Base-by-base conservation (phyloP, 2,329 filamentous ascomycete genomes). In the Aspergillus eucalypticola region DNA sequence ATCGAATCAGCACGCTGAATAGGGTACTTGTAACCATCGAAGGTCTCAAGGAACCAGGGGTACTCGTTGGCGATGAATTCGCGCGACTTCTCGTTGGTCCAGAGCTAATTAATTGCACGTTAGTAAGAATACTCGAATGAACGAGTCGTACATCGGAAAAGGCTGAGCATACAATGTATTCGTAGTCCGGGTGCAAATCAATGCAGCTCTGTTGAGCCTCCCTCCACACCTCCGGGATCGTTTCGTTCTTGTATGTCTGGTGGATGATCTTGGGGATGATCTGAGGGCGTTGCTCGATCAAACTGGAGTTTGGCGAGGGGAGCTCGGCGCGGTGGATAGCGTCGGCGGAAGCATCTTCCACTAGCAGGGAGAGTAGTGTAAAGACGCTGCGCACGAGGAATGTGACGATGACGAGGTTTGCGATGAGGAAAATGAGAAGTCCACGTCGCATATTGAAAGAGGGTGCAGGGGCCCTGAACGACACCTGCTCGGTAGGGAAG, bases 1-100 rank as follows among this genome's bases (percentile, higher is more conserved):
- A 94, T 90, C 5, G 89, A 82, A 71, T 94, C 90, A 58, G 90
- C 89, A 62, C 90, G 85, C 76, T 93, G 89, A 64, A 94, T 92
- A 11, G 88, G 86, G 73, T 88, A 90, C 32, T 81, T 82, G 76
- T 93, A 94, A 69, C 82, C 83, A 70, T 91, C 87, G 70, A 90
- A 95, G 0, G 88, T 91, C 55, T 86, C 81, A 15, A 91, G 78
- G 73, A 92, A 93, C 88, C 89, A 92, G 1, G 89, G 86, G 69
- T 92, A 94, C 73, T 93, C 85, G 32, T 81, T 79, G 38, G 83
- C 83, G 66, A 94, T 91, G 69, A 94, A 92, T 2, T 88, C 83
- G 67, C 87, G 83, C 23, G 88, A 85, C 66, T 84, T 83, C 46
- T 84, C 84, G 68, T 92, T 87, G 7, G 90, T 92, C 90, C 90